Conservation (phyloP, 1,284 basidiomycete genomes). For the Cryptococcus neoformans region DNA sequence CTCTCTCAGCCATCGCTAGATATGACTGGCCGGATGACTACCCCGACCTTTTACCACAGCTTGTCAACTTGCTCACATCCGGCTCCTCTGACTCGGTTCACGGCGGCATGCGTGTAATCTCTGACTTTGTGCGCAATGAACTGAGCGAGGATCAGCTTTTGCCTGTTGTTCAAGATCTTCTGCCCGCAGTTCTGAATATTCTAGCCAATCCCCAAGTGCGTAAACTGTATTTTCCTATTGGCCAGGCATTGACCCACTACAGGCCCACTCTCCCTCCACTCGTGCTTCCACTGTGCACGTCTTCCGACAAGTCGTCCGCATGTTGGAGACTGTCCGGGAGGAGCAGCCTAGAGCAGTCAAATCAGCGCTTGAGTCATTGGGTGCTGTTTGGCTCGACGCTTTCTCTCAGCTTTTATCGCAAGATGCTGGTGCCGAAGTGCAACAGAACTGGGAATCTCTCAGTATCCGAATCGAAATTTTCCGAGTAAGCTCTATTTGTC, state of each 20-base stretch:
- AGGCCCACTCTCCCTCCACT: slow-evolving; percentile 72
- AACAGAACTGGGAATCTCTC: slow-evolving; percentile 70
- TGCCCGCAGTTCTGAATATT: slow-evolving; percentile 81
- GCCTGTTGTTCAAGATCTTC: slow-evolving; percentile 75
- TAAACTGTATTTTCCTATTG: slow-evolving; percentile 49
- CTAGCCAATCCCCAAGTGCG: slow-evolving; percentile 57
- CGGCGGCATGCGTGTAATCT: slow-evolving; percentile 91
- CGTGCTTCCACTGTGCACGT: slow-evolving; percentile 81
- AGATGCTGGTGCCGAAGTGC: slow-evolving; percentile 62
- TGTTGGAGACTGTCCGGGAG: slow-evolving; percentile 91
- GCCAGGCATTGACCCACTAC: neutral
- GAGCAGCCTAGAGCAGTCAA: slow-evolving; percentile 82
- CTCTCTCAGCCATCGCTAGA: slow-evolving; percentile 76
- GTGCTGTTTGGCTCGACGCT: slow-evolving; percentile 84
- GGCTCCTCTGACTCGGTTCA: slow-evolving; percentile 71
- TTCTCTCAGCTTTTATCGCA: slow-evolving; percentile 72
- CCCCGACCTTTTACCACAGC: slow-evolving; percentile 67
- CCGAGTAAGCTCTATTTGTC: slow-evolving; percentile 55
- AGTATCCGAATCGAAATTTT: slow-evolving; percentile 74
- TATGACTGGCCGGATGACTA: slow-evolving; percentile 95
- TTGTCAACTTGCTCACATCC: slow-evolving; percentile 71
- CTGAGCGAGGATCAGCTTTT: slow-evolving; percentile 88
- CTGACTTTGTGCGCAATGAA: slow-evolving; percentile 86
- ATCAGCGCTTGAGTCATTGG: slow-evolving; percentile 71
- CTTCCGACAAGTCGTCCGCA: slow-evolving; percentile 84